Base-by-base conservation (phyloP, 106 monocot species). In the Dactylorhiza incarnata region DNA sequence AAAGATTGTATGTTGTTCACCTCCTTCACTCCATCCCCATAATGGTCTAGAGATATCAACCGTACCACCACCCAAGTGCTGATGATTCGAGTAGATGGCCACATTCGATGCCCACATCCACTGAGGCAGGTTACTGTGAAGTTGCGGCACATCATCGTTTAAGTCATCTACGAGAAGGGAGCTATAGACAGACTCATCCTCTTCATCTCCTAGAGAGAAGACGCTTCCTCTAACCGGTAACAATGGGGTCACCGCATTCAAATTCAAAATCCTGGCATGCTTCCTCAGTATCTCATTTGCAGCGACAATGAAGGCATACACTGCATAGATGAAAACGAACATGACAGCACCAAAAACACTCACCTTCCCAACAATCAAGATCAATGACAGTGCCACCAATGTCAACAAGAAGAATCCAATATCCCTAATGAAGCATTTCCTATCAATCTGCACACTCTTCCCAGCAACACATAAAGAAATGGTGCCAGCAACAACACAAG, bases 101-200 rank as follows among this genome's bases (percentile, higher is more conserved):
- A 99, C 79, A 80, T 91, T 86, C 0, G 97, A 91, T 69, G 91
- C 89, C 97, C 93, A 94, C 97, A 94, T 99, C 97, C 94, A 94
- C 55, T 89, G 89, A 80, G 91, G 97, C 75, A 99, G 82, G 17
- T 83, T 82, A 47, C 69, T 25, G 45, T 76, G 83, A 74, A 89
- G 58, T 72, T 71, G 79, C 0, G 87, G 82, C 45, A 81, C 85
- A 53, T 89, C 87, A 37, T 52, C 47, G 51, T 48, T 20, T 52
- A 62, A 59, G 75, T 91, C 91, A 17, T 77, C 72, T 19, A 88
- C 90, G 52, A 96, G 83, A 70, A 96, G 61, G 20, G 85, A 68
- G 74, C 93, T 86, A 72, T 89, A 91, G 20, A 93, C 70, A 6
- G 90, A 85, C 16, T 83, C 89, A 77, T 93, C 89, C 47, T 93